phyloP scores from a whole-genome alignment of 1,284 basidiomycete genomes.

The Omphalotus olearius region DNA sequence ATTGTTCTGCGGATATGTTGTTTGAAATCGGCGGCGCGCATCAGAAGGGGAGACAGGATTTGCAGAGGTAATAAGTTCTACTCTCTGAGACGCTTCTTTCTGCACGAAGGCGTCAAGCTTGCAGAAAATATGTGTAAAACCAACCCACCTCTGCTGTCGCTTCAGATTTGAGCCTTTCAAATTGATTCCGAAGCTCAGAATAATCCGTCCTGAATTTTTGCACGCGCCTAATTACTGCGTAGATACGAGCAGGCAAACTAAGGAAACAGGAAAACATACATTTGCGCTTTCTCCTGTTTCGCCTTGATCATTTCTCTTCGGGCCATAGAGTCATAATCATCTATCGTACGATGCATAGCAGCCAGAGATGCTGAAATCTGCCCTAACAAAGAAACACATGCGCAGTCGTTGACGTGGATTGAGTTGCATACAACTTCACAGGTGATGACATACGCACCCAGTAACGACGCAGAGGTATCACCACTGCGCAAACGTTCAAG shows the following conservation, averaged over 20 bases:
- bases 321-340: conserved; percentile 95
- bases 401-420: conserved; percentile 1
- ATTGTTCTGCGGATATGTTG: conserved; percentile 37
- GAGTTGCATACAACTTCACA: conserved; percentile 10
- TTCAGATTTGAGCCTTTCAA: conserved; percentile 64
- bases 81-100: conserved; percentile 54
- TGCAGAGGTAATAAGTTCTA: conserved; percentile 56
- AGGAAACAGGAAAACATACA: conserved; percentile 45
- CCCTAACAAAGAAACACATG: conserved; percentile 46
- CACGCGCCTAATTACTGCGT: conserved; percentile 53
- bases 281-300: conserved; percentile 91
- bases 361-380: conserved; percentile 92
- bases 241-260: conserved; percentile 2
- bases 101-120: conserved; percentile 22
- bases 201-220: conserved; percentile 81
- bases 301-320: conserved; percentile 91
- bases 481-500: conserved; percentile 77
- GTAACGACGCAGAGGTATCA: conserved; percentile 73
- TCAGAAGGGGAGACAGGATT: conserved; percentile 44
- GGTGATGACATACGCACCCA: conserved; percentile 55
- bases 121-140: neutral
- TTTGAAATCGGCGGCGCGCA: conserved; percentile 54
- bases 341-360: conserved; percentile 89
- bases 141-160: conserved; percentile 39
- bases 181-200: conserved; percentile 63